phyloP scores from a whole-genome alignment of 2,329 filamentous ascomycete species.

The Microcera coccophila region DNA sequence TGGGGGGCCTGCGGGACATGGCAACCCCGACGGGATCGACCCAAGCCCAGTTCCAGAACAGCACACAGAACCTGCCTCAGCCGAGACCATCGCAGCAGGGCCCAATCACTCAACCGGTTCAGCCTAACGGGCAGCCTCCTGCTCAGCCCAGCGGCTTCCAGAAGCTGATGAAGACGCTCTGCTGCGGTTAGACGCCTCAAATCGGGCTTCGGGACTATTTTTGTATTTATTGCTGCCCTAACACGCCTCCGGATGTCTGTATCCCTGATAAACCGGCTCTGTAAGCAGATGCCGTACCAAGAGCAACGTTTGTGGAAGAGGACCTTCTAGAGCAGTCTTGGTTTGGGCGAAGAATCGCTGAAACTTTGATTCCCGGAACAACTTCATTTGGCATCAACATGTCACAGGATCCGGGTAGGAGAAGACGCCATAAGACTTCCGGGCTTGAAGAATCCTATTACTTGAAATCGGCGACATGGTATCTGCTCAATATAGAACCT shows the following conservation, averaged over 20 bases:
- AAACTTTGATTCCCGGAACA: too few relatives aligned
- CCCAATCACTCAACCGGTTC: conserved; percentile 52
- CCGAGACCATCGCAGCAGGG: conserved; percentile 59
- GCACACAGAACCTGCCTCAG: conserved; percentile 78
- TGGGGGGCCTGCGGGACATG: conserved; percentile 69
- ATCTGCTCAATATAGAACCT: conserved; percentile 23
- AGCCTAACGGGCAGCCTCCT: conserved; percentile 52
- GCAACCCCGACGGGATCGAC: conserved; percentile 85
- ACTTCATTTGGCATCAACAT: too few relatives aligned
- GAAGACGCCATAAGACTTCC: too few relatives aligned
- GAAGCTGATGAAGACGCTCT: conserved; percentile 88
- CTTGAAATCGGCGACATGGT: conserved; percentile 14
- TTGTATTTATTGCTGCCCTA: conserved; percentile 26
- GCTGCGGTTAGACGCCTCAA: conserved; percentile 65
- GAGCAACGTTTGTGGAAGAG: too few relatives aligned
- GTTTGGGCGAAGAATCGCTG: too few relatives aligned
- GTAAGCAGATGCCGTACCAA: too few relatives aligned
- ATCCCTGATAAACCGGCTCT: conserved; percentile 9
- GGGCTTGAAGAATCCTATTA: too few relatives aligned
- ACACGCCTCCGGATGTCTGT: conserved; percentile 19
- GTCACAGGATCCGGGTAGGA: too few relatives aligned
- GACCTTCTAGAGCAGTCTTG: too few relatives aligned
- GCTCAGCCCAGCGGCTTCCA: conserved; percentile 79
- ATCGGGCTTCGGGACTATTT: conserved; percentile 27
- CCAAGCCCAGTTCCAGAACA: conserved; percentile 95